Conservation (phyloP, 495 filamentous ascomycete species). For the Aspergillus mulundensis region DNA sequence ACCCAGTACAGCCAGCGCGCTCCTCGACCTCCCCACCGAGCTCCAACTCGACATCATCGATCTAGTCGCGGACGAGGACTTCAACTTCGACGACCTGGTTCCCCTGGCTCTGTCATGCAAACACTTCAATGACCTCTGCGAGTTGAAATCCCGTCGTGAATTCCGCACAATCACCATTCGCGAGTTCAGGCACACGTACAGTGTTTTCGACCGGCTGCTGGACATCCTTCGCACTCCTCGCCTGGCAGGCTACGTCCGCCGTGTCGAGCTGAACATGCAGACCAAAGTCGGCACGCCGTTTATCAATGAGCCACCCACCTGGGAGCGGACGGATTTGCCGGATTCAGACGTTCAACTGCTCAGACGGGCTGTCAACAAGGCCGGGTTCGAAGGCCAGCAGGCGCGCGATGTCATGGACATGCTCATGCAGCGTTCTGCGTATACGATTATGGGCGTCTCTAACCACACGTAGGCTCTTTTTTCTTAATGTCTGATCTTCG, state of each 20-base stretch:
- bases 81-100: background rate
- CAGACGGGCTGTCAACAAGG: background rate
- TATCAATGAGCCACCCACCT: background rate
- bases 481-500: too few species aligned
- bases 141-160: background rate
- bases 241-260: background rate
- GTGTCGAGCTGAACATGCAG: background rate
- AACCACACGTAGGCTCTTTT: too few species aligned
- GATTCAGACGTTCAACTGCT: background rate
- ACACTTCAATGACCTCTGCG: background rate
- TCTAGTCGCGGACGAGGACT: background rate
- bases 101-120: background rate
- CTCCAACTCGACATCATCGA: background rate
- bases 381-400: background rate
- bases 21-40: background rate
- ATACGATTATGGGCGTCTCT: background rate
- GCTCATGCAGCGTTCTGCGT: background rate
- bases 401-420: background rate
- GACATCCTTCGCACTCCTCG: background rate
- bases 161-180: background rate
- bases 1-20: background rate
- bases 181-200: too few species aligned
- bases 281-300: background rate
- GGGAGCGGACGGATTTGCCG: background rate
- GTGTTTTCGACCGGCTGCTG: background rate